phyloP scores from a whole-genome alignment of 768 basidiomycete species.

The Leucocoprinus leucothites region DNA sequence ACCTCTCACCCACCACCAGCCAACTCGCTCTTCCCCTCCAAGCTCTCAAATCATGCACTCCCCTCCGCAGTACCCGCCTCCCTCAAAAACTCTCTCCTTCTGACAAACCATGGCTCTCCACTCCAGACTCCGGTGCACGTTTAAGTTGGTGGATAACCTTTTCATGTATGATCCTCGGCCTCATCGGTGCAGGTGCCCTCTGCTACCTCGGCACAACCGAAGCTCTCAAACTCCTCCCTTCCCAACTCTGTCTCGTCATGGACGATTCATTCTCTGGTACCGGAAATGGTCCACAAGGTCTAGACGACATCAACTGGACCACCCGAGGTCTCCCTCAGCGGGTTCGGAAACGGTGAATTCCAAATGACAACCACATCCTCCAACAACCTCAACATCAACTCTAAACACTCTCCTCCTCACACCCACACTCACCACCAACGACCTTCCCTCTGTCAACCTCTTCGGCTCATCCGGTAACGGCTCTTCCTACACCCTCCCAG shows the following conservation, averaged over 20 bases:
- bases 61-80: constrained; percentile 47
- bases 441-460: constrained; percentile 42
- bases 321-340: constrained; percentile 68
- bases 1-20: constrained; percentile 14
- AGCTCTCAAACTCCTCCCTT: constrained; percentile 41
- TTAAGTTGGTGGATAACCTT: constrained; percentile 48
- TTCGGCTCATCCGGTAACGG: no score
- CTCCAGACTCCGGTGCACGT: constrained; percentile 32
- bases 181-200: constrained; percentile 46
- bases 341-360: constrained; percentile 75
- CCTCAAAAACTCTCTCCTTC: constrained; percentile 44
- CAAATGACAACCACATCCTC: constrained; percentile 66
- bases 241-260: constrained; percentile 57
- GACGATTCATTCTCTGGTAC: constrained; percentile 64
- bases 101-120: constrained; percentile 61
- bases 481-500: constrained; percentile 61
- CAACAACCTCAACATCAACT: constrained; percentile 63
- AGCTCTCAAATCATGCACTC: constrained; percentile 36
- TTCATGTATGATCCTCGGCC: constrained; percentile 48
- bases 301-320: constrained; percentile 58
- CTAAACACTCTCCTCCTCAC: constrained; percentile 75
- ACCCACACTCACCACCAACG: constrained; percentile 69
- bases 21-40: constrained; percentile 18
- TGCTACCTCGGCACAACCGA: constrained; percentile 51
- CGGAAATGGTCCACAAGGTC: constrained; percentile 29